Evolutionary conservation across 2,329 filamentous ascomycete genomes (phyloP).

Genomic region (Emergomyces pasteurianus): DNA sequence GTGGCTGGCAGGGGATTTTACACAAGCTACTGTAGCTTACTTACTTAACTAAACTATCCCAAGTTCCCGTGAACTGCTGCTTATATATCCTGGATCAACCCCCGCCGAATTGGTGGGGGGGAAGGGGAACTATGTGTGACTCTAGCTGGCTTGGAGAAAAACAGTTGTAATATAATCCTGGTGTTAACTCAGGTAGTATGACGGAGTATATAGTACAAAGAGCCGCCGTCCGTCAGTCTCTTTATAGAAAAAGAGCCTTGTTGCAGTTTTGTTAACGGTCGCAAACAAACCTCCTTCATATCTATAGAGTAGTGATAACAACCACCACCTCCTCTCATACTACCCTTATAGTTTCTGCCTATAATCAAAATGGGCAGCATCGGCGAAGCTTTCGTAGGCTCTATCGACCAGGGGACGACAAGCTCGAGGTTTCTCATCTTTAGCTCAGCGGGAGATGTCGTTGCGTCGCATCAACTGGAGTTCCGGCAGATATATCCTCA

Average conservation of each 20-base stretch:
- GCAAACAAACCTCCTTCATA: not conserved
- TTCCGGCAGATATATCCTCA: constrained; percentile 80
- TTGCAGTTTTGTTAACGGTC: not conserved
- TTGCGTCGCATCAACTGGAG: constrained; percentile 76
- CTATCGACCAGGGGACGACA: constrained; percentile 84
- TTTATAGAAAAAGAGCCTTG: not conserved
- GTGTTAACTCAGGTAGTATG: not conserved
- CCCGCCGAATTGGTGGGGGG: not conserved
- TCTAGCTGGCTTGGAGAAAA: not conserved
- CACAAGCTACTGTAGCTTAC: no score
- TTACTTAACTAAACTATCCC: no score
- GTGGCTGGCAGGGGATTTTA: not conserved
- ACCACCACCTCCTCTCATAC: not conserved
- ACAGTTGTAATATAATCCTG: not conserved
- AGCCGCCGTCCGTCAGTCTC: not conserved
- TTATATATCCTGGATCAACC: not conserved
- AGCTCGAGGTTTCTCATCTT: constrained; percentile 87
- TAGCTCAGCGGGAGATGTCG: constrained; percentile 62
- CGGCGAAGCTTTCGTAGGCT: constrained; percentile 55
- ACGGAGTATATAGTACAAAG: no score
- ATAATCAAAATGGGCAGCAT: not conserved
- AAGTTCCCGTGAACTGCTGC: no score
- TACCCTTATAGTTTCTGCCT: not conserved
- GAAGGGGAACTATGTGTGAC: not conserved
- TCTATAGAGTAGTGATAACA: not conserved